phyloP scores from a whole-genome alignment of 805 yeast species.

The Schwanniomyces pseudopolymorphus region DNA sequence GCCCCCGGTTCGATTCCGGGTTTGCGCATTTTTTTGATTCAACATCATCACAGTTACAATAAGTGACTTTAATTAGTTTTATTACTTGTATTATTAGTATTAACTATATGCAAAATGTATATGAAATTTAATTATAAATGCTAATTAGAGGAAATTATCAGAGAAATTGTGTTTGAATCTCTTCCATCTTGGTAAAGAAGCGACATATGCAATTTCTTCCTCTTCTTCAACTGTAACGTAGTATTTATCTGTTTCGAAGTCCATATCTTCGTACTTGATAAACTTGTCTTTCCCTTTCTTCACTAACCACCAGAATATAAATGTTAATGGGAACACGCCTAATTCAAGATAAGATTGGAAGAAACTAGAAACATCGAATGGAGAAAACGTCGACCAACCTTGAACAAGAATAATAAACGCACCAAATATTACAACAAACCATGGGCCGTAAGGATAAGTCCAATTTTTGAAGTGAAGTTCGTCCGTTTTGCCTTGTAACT shows the following conservation, averaged over 20 bases:
- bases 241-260: constrained; percentile 53
- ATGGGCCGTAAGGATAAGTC: constrained; percentile 55
- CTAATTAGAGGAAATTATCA: constrained; percentile 23
- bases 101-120: background rate
- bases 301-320: constrained; percentile 47
- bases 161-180: constrained; percentile 34
- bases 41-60: too few species aligned
- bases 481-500: constrained; percentile 41
- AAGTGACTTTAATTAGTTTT: too few species aligned
- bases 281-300: constrained; percentile 42
- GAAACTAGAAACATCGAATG: constrained; percentile 42
- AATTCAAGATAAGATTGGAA: constrained; percentile 48
- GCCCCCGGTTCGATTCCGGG: constrained; percentile 1
- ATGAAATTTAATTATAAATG: background rate
- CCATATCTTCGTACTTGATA: constrained; percentile 48
- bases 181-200: constrained; percentile 43
- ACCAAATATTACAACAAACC: constrained; percentile 43
- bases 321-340: constrained; percentile 46
- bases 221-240: constrained; percentile 49
- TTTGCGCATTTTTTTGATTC: background rate
- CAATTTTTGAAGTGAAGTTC: constrained; percentile 45
- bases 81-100: background rate
- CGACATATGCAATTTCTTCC: constrained; percentile 36
- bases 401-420: constrained; percentile 48
- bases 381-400: constrained; percentile 52